Conservation (phyloP, 140 eudicot genomes). For the Flaveria floridana region DNA sequence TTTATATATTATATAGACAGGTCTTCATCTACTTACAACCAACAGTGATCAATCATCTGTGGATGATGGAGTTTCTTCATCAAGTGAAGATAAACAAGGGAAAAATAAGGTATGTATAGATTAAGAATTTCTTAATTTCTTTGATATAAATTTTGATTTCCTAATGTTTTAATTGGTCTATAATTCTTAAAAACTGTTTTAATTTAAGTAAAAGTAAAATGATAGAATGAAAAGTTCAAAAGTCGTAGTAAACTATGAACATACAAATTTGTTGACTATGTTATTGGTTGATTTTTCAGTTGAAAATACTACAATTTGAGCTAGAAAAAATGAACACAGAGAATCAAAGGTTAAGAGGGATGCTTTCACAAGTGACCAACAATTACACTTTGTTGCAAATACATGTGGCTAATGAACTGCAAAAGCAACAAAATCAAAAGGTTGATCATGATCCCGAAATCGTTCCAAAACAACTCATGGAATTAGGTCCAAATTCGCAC, state of each 20-base stretch:
- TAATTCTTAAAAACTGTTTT: neutral
- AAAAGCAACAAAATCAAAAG: slow-evolving; percentile 40
- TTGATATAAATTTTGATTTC: neutral
- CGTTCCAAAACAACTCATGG: slow-evolving; percentile 46
- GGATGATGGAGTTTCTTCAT: slow-evolving; percentile 56
- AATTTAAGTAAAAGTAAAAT: too few relatives aligned
- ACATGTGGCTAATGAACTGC: slow-evolving; percentile 50
- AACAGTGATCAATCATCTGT: slow-evolving; percentile 58
- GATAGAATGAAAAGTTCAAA: too few relatives aligned
- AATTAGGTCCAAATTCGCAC: slow-evolving; percentile 37
- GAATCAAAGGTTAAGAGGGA: slow-evolving; percentile 51
- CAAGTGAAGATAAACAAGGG: slow-evolving; percentile 41
- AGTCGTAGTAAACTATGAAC: too few relatives aligned
- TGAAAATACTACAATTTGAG: slow-evolving; percentile 52
- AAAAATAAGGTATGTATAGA: slow-evolving; percentile 49
- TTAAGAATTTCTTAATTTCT: neutral
- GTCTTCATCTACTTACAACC: slow-evolving; percentile 58
- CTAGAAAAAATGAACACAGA: slow-evolving; percentile 47
- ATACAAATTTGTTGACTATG: too few relatives aligned
- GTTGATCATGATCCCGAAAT: slow-evolving; percentile 22
- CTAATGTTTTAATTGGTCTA: neutral
- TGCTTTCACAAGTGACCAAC: slow-evolving; percentile 47
- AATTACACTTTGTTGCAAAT: slow-evolving; percentile 51
- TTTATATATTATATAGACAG: slow-evolving; percentile 46
- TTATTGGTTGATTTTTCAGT: slow-evolving; percentile 29